Evolutionary conservation across 352 stramenopile species (phyloP).

Genomic region (Phytopythium helicoides): DNA sequence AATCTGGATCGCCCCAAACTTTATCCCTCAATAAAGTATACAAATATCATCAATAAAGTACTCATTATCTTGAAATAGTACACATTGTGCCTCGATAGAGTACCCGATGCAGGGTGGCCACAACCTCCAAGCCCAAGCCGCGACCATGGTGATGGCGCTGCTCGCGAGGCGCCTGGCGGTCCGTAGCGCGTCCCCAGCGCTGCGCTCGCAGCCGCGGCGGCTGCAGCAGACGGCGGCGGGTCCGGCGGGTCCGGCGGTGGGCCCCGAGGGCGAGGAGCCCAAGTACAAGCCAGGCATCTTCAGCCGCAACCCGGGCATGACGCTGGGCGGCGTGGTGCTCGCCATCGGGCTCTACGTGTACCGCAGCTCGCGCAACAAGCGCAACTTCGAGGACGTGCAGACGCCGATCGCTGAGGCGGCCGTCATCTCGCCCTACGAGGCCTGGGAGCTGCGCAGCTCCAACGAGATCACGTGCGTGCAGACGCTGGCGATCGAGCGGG

Average conservation of each 20-base stretch:
- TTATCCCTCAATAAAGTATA: too few relatives aligned
- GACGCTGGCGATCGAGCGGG: too few relatives aligned
- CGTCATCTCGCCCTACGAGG: slow-evolving; percentile 83
- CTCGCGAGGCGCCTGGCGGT: background rate
- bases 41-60: too few relatives aligned
- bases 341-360: slow-evolving; percentile 74
- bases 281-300: slow-evolving; percentile 87
- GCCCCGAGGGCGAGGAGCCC: slow-evolving; percentile 36
- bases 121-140: background rate
- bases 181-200: background rate
- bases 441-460: slow-evolving; percentile 76
- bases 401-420: slow-evolving; percentile 65
- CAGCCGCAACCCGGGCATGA: slow-evolving; percentile 81
- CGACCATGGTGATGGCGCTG: background rate
- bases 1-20: too few relatives aligned
- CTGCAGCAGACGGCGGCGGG: background rate
- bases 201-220: background rate
- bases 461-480: slow-evolving; percentile 73
- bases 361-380: slow-evolving; percentile 66
- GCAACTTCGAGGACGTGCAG: slow-evolving; percentile 77
- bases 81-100: background rate
- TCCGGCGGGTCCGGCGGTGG: background rate
- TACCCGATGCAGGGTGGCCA: background rate
- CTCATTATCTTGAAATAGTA: too few relatives aligned
- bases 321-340: slow-evolving; percentile 64